Evolutionary conservation across 129 eudicot species (phyloP).

Genomic region (Deinandra increscens): DNA sequence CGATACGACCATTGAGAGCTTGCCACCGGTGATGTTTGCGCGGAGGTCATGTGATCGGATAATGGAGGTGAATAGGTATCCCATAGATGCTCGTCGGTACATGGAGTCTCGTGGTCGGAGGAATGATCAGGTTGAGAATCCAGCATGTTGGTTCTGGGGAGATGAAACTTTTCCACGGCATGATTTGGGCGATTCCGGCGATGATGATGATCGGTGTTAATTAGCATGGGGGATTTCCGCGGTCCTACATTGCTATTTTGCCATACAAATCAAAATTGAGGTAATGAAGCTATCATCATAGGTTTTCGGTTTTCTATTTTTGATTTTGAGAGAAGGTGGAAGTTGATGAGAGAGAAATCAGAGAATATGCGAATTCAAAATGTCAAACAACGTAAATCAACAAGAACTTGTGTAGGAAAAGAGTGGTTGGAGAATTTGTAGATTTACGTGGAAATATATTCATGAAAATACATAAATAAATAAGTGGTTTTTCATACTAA

Average conservation of each 20-base stretch:
- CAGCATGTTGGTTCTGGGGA: neutral
- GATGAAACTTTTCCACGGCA: constrained; percentile 10
- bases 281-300: neutral
- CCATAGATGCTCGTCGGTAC: neutral
- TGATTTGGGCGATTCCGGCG: constrained; percentile 20
- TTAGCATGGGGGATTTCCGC: neutral
- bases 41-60: constrained; percentile 9
- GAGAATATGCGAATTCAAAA: constrained; percentile 3
- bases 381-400: neutral
- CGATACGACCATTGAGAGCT: constrained; percentile 24
- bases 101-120: neutral
- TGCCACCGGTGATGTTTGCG: constrained; percentile 28
- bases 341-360: neutral
- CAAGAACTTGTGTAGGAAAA: neutral
- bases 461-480: no score
- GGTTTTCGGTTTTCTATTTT: no score
- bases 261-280: neutral
- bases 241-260: no score
- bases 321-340: neutral
- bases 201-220: constrained; percentile 19
- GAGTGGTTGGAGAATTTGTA: neutral
- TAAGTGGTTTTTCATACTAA: no score
- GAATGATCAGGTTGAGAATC: constrained; percentile 6
- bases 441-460: no score
- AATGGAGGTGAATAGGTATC: neutral